Evolutionary conservation across 139 green algal species (phyloP).

Genomic region (Coccomyxa sp.): DNA sequence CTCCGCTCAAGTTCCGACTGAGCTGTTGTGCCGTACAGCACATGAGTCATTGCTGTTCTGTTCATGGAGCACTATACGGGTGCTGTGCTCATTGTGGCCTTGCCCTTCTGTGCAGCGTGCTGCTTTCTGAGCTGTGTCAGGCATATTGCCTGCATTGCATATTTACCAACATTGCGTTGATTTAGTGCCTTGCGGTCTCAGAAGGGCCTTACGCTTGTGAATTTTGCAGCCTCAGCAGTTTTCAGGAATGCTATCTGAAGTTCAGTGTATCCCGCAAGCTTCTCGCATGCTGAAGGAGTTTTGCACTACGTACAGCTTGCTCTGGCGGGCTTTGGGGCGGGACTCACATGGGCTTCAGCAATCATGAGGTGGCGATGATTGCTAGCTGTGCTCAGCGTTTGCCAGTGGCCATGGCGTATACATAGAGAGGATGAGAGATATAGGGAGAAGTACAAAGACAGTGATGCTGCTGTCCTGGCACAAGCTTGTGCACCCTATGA

Average conservation of each 20-base stretch:
- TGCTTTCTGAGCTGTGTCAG: neutral
- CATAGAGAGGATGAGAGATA: too few species aligned
- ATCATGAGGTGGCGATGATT: slow-evolving; percentile 80
- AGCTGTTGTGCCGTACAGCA: neutral
- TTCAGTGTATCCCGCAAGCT: neutral
- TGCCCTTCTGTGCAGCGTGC: neutral
- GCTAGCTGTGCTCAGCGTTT: too few species aligned
- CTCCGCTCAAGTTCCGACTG: neutral
- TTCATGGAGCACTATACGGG: neutral
- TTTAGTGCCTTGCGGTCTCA: neutral
- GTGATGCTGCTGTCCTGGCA: too few species aligned
- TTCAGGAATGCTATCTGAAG: neutral
- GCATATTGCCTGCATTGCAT: neutral
- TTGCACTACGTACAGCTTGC: slow-evolving; percentile 52
- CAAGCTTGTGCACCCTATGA: too few species aligned
- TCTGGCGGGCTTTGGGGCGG: slow-evolving; percentile 94
- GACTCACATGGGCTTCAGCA: slow-evolving; percentile 86
- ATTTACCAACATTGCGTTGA: neutral
- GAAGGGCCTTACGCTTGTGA: too few species aligned
- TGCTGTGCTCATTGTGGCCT: neutral
- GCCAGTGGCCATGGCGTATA: too few species aligned
- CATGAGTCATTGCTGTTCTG: neutral
- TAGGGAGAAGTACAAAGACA: too few species aligned
- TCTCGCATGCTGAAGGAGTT: neutral
- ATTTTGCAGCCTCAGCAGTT: neutral